phyloP scores from a whole-genome alignment of 441 rosid genomes.

The Populus tomentosa region DNA sequence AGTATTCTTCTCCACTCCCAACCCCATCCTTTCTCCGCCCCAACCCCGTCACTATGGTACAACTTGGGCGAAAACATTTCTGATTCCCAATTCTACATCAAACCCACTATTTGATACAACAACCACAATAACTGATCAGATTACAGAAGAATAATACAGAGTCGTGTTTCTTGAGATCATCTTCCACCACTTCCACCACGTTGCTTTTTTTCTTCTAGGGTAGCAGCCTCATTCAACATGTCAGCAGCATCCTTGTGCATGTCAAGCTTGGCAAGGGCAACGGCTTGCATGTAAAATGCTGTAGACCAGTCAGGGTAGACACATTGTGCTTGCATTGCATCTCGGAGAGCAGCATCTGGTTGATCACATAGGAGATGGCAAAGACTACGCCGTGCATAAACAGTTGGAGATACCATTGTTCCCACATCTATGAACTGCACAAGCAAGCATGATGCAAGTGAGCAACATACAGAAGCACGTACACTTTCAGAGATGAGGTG shows the following conservation, averaged over 20 bases:
- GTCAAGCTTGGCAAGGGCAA: constrained; percentile 85
- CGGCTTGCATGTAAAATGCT: constrained; percentile 95
- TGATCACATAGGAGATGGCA: constrained; percentile 83
- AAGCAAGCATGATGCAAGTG: not conserved
- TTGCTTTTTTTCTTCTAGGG: constrained; percentile 78
- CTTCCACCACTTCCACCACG: too few relatives aligned
- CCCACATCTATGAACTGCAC: constrained; percentile 81
- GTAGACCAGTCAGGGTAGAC: constrained; percentile 97
- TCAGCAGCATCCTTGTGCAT: constrained; percentile 95
- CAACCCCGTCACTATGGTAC: constrained; percentile 23
- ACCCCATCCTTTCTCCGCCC: not conserved
- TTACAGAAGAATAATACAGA: constrained; percentile 21
- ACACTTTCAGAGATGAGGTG: not conserved
- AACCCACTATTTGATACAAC: constrained; percentile 24
- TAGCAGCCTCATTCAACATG: constrained; percentile 93
- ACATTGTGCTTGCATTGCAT: constrained; percentile 97
- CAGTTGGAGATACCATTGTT: constrained; percentile 91
- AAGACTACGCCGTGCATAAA: constrained; percentile 81
- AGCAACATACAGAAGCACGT: not conserved
- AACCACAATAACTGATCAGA: constrained; percentile 13
- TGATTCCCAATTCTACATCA: constrained; percentile 21
- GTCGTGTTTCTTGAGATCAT: constrained; percentile 32
- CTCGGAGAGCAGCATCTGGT: constrained; percentile 89
- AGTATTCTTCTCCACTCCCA: not conserved
- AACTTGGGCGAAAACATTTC: constrained; percentile 28